Conservation (phyloP, 2,329 filamentous ascomycete genomes). For the Fusarium concolor region DNA sequence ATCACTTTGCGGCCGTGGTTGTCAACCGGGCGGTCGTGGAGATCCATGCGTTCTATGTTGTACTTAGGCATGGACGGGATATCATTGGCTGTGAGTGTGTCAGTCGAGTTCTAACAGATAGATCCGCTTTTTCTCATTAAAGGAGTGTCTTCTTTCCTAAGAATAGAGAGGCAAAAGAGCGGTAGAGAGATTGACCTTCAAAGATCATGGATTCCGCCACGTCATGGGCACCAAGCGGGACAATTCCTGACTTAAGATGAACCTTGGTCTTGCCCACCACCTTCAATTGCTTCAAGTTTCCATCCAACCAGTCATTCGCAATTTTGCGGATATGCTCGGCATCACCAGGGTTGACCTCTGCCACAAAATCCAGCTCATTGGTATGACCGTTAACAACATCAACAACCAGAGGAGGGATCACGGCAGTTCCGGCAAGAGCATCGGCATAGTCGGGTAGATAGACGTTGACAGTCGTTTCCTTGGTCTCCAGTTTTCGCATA, state of each 20-base stretch:
- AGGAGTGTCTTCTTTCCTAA: slow-evolving; percentile 67
- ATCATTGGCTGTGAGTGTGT: slow-evolving; percentile 66
- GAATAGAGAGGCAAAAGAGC: slow-evolving; percentile 70
- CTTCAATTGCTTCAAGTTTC: slow-evolving; percentile 76
- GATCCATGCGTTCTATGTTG: slow-evolving; percentile 82
- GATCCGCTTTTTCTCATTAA: slow-evolving; percentile 45
- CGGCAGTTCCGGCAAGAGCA: slow-evolving; percentile 79
- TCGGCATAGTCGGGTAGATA: slow-evolving; percentile 87
- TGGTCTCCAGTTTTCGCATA: slow-evolving; percentile 78
- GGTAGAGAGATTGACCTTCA: slow-evolving; percentile 82
- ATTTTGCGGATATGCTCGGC: slow-evolving; percentile 81
- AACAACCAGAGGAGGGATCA: slow-evolving; percentile 79
- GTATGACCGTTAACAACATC: slow-evolving; percentile 81
- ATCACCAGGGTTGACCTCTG: slow-evolving; percentile 80
- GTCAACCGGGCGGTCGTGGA: slow-evolving; percentile 74
- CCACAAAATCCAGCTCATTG: slow-evolving; percentile 82
- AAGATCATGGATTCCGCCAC: slow-evolving; percentile 81
- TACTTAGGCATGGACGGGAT: slow-evolving; percentile 84
- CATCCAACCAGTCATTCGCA: slow-evolving; percentile 89
- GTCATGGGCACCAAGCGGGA: slow-evolving; percentile 81
- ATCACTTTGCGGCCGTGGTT: slow-evolving; percentile 71
- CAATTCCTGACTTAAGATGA: slow-evolving; percentile 79
- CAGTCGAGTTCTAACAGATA: slow-evolving; percentile 45
- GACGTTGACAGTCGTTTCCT: slow-evolving; percentile 77
- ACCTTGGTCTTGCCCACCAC: slow-evolving; percentile 80